phyloP scores from a whole-genome alignment of 805 yeast species.

The Grigorovia jiainica region DNA sequence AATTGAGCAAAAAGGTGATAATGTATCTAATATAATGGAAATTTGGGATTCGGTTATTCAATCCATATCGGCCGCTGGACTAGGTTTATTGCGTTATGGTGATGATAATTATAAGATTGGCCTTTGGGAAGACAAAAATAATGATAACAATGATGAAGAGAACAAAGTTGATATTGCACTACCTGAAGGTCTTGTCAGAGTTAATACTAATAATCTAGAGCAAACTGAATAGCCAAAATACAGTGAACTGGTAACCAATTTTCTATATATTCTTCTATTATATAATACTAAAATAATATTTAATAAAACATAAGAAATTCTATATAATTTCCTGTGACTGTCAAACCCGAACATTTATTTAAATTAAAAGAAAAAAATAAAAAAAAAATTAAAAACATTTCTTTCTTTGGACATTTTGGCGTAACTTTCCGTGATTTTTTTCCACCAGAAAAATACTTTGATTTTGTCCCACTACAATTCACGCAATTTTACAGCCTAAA shows the following conservation, averaged over 20 bases:
- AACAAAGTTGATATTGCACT: slow-evolving; percentile 34
- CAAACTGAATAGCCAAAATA: neutral
- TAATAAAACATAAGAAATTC: neutral
- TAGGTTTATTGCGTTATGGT: slow-evolving; percentile 23
- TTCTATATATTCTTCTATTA: too few relatives aligned
- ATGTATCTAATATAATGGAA: slow-evolving; percentile 19
- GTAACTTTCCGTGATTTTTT: too few relatives aligned
- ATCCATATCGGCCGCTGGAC: slow-evolving; percentile 26
- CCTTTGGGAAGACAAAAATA: slow-evolving; percentile 27
- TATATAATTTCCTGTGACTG: too few relatives aligned
- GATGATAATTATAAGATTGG: slow-evolving; percentile 28
- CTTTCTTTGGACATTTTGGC: too few relatives aligned
- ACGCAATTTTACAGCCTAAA: too few relatives aligned
- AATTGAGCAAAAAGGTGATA: slow-evolving; percentile 20
- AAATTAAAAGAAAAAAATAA: too few relatives aligned
- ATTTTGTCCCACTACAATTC: neutral
- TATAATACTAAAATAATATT: too few relatives aligned
- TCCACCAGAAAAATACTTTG: neutral
- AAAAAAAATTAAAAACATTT: too few relatives aligned
- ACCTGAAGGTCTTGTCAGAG: slow-evolving; percentile 59
- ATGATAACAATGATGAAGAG: slow-evolving; percentile 23
- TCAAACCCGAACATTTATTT: too few relatives aligned
- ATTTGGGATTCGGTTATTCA: slow-evolving; percentile 27
- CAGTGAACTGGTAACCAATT: too few relatives aligned
- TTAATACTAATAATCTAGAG: slow-evolving; percentile 19